These are phyloP conservation scores for Phialocephala subalpina DNA, from an alignment of 2,329 filamentous ascomycete genomes.

Conservation along the genomic window DNA sequence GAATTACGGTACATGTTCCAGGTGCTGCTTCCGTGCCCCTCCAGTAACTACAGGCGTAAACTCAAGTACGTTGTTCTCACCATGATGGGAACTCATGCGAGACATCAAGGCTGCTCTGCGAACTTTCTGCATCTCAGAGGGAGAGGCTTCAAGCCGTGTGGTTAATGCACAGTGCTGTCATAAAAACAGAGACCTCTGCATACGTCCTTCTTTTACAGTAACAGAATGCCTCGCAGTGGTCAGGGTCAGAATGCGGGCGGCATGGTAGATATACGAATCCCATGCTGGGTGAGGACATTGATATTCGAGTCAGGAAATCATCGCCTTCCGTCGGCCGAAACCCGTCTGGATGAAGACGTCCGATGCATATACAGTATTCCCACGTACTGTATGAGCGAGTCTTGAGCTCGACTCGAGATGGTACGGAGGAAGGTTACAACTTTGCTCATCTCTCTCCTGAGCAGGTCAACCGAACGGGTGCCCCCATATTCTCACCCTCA, in stretches of 20 bases:
- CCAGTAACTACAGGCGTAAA: not conserved
- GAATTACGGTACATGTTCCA: not conserved
- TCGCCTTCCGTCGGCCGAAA: not conserved
- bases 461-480: not conserved
- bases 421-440: not conserved
- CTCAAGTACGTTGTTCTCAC: conserved; percentile 5
- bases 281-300: not conserved
- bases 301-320: conserved; percentile 1
- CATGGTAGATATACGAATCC: conserved; percentile 27
- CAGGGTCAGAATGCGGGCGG: conserved; percentile 21
- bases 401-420: not conserved
- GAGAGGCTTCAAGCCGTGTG: not conserved
- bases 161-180: conserved; percentile 1
- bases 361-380: not conserved
- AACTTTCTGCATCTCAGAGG: not conserved
- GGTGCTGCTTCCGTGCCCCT: not conserved
- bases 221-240: not conserved
- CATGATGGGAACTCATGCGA: not conserved
- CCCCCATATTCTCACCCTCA: not conserved
- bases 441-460: not conserved
- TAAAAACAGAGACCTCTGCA: not conserved
- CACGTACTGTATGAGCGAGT: not conserved
- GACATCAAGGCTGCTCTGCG: not conserved
- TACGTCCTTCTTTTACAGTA: not conserved
- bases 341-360: not conserved